Conservation (phyloP, 208 protist species). For the Leishmania gerbilli region DNA sequence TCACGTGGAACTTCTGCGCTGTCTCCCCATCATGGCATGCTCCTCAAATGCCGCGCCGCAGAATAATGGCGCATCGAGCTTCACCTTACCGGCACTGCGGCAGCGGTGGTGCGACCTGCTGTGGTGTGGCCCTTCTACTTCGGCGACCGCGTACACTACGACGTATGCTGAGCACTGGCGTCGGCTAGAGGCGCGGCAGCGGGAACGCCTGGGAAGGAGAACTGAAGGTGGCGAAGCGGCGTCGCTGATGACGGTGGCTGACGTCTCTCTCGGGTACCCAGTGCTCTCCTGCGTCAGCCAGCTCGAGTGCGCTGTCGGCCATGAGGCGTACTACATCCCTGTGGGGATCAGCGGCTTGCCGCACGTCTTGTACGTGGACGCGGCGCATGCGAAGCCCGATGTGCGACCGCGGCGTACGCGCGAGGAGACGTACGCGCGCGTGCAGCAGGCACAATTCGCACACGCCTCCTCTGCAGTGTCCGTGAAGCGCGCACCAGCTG, state of each 20-base stretch:
- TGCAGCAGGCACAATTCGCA: constrained; percentile 48
- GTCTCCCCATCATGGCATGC: background rate
- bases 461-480: background rate
- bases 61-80: background rate
- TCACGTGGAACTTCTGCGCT: background rate
- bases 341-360: constrained; percentile 66
- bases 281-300: constrained; percentile 1
- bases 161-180: constrained; percentile 30
- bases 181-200: background rate
- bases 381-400: constrained; percentile 41
- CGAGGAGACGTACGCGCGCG: constrained; percentile 40
- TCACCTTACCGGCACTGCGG: background rate
- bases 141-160: background rate
- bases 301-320: background rate
- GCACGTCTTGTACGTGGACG: constrained; percentile 52
- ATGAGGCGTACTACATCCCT: constrained; percentile 28
- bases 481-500: background rate
- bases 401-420: constrained; percentile 28
- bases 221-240: background rate
- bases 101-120: background rate
- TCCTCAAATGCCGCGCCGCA: background rate
- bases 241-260: constrained; percentile 2
- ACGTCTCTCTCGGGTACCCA: constrained; percentile 32
- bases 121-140: constrained; percentile 8
- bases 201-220: background rate